A percentile compares a stretch with the other conserved stretches of the same genome.
These are phyloP conservation scores for Haematococcus lacustris DNA, from an alignment of 139 green algal species.

Conservation along the genomic window DNA sequence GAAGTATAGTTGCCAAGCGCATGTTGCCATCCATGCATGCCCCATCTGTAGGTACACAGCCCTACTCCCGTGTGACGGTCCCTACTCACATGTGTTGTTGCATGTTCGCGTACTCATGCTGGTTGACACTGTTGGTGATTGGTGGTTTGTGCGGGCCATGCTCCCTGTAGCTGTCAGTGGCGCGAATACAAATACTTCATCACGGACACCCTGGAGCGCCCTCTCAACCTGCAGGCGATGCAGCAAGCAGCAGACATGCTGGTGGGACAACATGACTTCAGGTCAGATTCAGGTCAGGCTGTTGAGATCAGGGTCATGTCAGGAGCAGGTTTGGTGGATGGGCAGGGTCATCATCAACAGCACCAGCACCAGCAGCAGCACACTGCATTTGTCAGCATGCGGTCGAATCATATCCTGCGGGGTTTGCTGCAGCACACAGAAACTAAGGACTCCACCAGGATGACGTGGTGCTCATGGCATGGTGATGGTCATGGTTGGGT, in stretches of 20 bases:
- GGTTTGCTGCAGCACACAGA: no score
- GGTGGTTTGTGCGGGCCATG: conserved; percentile 31
- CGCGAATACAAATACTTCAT: conserved; percentile 93
- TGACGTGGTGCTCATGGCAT: no score
- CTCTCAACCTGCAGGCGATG: conserved; percentile 75
- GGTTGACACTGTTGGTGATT: not conserved
- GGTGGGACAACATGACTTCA: conserved; percentile 87
- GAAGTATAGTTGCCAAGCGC: not conserved
- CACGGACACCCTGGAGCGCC: conserved; percentile 20
- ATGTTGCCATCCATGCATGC: not conserved
- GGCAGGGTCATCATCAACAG: no score
- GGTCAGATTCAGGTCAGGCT: no score
- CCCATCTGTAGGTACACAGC: not conserved
- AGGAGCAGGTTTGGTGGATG: no score
- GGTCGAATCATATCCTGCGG: no score
- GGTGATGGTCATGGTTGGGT: no score
- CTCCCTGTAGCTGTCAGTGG: conserved; percentile 61
- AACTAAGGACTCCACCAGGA: no score
- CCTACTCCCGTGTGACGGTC: no score
- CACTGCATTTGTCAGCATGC: no score
- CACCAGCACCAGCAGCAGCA: no score
- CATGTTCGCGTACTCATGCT: not conserved
- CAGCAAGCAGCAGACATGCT: conserved; percentile 57
- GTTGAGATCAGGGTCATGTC: no score
- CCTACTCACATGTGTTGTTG: not conserved